phyloP scores from a whole-genome alignment of 192 early-diverging fungal genomes.

The Endogone sp. region DNA sequence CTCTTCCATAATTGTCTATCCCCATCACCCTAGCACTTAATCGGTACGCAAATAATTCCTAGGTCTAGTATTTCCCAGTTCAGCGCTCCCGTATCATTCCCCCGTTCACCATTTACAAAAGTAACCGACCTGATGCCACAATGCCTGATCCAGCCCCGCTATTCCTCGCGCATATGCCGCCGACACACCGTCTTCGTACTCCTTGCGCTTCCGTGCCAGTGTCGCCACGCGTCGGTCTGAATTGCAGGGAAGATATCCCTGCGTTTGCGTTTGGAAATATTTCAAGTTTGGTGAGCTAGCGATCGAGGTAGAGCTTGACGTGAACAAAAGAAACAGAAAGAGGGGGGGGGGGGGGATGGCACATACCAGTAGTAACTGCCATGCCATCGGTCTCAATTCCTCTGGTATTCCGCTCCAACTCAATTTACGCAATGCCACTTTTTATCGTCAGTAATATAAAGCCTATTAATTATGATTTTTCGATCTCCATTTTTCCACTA shows the following conservation, averaged over 20 bases:
- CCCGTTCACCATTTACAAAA: neutral
- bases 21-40: too few species aligned
- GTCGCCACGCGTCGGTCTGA: conserved; percentile 80
- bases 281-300: neutral
- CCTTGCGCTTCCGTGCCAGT: conserved; percentile 83
- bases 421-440: conserved; percentile 68
- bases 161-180: conserved; percentile 82
- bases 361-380: conserved; percentile 86
- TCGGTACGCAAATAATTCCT: too few species aligned
- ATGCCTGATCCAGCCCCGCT: conserved; percentile 72
- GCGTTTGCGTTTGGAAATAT: neutral
- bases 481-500: too few species aligned
- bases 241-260: conserved; percentile 90
- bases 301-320: neutral
- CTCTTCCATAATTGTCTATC: too few species aligned
- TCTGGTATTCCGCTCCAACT: conserved; percentile 94
- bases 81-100: too few species aligned
- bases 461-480: too few species aligned
- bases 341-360: neutral
- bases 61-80: too few species aligned
- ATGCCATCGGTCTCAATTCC: conserved; percentile 79
- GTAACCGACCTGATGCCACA: conserved; percentile 88
- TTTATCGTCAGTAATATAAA: neutral
- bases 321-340: neutral
- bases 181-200: conserved; percentile 83